Conservation (phyloP, 306 rosid genomes). For the Rosa multiflora region DNA sequence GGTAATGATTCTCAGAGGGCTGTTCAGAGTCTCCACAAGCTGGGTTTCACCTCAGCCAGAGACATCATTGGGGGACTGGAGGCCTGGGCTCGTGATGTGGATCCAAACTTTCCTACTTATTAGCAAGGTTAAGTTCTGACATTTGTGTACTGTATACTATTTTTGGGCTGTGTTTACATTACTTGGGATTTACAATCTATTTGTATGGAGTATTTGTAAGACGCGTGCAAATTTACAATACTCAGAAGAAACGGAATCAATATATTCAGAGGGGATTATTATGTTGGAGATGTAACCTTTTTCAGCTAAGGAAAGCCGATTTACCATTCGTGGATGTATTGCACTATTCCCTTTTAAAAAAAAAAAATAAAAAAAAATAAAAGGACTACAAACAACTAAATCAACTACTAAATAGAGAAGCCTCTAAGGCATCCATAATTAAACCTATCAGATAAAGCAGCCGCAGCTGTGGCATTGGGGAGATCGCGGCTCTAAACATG, state of each 20-base stretch:
- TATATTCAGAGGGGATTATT: not conserved
- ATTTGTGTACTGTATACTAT: not conserved
- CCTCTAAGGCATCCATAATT: too few relatives aligned
- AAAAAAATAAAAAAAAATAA: too few relatives aligned
- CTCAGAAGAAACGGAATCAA: not conserved
- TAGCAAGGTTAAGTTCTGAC: constrained; percentile 2
- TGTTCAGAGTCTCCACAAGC: constrained; percentile 67
- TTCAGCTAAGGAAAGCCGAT: not conserved
- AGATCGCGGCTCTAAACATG: too few relatives aligned
- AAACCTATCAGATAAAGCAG: too few relatives aligned
- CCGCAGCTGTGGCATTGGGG: too few relatives aligned
- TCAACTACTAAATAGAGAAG: too few relatives aligned
- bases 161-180: not conserved
- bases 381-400: too few relatives aligned
- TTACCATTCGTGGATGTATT: not conserved
- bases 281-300: too few relatives aligned
- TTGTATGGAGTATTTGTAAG: not conserved
- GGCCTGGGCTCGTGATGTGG: constrained; percentile 78
- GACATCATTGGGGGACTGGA: constrained; percentile 86
- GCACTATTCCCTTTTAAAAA: too few relatives aligned
- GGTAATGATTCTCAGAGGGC: constrained; percentile 99
- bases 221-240: not conserved
- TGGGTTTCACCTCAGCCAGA: constrained; percentile 72
- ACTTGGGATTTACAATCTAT: not conserved
- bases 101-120: constrained; percentile 64